Percentiles rank a stretch among this genome's conserved stretches.
phyloP scores from a whole-genome alignment of 805 yeast species.

The Saccharomycopsis fermentans region DNA sequence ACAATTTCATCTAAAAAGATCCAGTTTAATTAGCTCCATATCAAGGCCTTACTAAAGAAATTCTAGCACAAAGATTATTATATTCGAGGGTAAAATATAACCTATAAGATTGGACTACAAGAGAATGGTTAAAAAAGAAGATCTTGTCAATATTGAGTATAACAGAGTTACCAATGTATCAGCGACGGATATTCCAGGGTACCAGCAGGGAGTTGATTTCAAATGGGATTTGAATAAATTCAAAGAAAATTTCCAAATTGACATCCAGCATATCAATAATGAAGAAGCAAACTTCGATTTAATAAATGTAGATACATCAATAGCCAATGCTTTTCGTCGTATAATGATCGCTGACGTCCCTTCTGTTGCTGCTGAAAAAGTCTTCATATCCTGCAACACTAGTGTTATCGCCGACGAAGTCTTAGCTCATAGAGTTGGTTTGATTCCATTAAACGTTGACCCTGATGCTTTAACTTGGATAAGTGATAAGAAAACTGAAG shows the following conservation, averaged over 20 bases:
- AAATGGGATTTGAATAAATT: constrained; percentile 83
- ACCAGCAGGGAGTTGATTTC: constrained; percentile 48
- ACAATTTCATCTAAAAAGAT: no score
- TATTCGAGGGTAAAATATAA: no score
- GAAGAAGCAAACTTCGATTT: constrained; percentile 81
- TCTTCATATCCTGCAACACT: constrained; percentile 85
- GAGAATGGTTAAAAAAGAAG: not conserved
- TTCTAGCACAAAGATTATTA: no score
- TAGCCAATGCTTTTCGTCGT: constrained; percentile 94
- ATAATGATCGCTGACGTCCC: constrained; percentile 97
- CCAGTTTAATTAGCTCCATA: no score
- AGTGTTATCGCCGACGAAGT: constrained; percentile 97
- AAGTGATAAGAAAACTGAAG: constrained; percentile 53
- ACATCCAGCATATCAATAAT: constrained; percentile 54
- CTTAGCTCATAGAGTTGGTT: constrained; percentile 88
- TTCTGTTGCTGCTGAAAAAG: constrained; percentile 87
- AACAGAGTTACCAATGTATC: constrained; percentile 87
- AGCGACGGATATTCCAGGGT: constrained; percentile 90
- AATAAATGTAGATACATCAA: constrained; percentile 76
- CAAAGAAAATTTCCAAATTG: constrained; percentile 53
- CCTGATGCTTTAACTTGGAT: constrained; percentile 87
- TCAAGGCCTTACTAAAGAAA: no score
- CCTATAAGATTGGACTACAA: not conserved
- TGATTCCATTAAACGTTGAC: constrained; percentile 81
- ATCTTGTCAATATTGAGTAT: constrained; percentile 77